These are phyloP conservation scores for Globisporangium solare DNA, from an alignment of 352 stramenopile species.

Conservation along the genomic window DNA sequence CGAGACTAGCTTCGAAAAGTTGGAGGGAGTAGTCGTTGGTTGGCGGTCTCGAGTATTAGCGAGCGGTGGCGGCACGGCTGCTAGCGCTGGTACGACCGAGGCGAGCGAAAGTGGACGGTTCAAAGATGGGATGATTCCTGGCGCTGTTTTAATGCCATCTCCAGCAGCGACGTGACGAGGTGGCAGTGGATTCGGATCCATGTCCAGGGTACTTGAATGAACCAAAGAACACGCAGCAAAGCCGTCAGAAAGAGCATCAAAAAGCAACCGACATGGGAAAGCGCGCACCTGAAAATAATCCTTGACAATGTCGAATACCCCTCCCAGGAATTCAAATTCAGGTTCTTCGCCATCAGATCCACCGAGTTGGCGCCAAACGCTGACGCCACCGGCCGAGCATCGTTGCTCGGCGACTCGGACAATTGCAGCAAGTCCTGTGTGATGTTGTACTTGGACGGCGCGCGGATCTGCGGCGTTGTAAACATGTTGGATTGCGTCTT, in stretches of 20 bases:
- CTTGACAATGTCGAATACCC: slow-evolving; percentile 71
- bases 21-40: slow-evolving; percentile 19
- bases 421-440: slow-evolving; percentile 21
- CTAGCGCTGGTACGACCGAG: neutral
- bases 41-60: slow-evolving; percentile 5
- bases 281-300: slow-evolving; percentile 61
- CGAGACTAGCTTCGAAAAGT: slow-evolving; percentile 47
- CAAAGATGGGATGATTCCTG: neutral
- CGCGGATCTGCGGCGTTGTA: slow-evolving; percentile 9
- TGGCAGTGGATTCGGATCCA: slow-evolving; percentile 8
- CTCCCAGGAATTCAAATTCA: slow-evolving; percentile 57
- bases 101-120: slow-evolving; percentile 1
- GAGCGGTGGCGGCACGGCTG: neutral
- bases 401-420: slow-evolving; percentile 5
- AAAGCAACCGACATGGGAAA: neutral
- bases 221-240: neutral
- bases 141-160: neutral
- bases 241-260: neutral
- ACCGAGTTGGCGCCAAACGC: slow-evolving; percentile 19
- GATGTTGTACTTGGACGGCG: slow-evolving; percentile 17
- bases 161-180: neutral
- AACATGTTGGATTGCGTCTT: slow-evolving; percentile 14
- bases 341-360: slow-evolving; percentile 30
- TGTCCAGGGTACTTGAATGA: slow-evolving; percentile 23
- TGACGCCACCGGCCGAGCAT: slow-evolving; percentile 8